These are phyloP conservation scores for Forsythia suspensa DNA, from an alignment of 257 asterid genomes.

Conservation along the genomic window DNA sequence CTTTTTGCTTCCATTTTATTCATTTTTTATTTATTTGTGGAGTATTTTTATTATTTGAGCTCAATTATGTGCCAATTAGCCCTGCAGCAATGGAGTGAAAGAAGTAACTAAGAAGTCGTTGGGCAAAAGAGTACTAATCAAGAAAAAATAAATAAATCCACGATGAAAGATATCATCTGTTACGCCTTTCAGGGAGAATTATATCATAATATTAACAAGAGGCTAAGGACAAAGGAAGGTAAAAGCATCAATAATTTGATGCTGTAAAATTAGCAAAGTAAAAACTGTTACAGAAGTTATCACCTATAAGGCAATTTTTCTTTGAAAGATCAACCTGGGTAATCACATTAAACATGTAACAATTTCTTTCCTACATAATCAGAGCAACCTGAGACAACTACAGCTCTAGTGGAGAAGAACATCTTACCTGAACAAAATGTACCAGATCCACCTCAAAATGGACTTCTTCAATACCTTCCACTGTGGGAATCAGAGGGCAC, in stretches of 20 bases:
- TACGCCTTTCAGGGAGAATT: neutral
- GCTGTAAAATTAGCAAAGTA: neutral
- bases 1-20: neutral
- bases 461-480: constrained; percentile 67
- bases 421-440: constrained; percentile 80
- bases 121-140: neutral
- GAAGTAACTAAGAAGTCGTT: neutral
- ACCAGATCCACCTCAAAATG: constrained; percentile 91
- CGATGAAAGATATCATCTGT: neutral
- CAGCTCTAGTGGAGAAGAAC: constrained; percentile 9
- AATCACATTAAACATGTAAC: constrained; percentile 10
- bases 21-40: neutral
- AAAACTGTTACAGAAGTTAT: neutral
- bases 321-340: neutral
- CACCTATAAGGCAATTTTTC: neutral
- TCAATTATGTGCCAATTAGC: neutral
- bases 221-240: neutral
- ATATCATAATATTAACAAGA: neutral
- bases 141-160: neutral
- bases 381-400: constrained; percentile 5
- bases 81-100: neutral
- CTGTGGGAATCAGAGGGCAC: constrained; percentile 53
- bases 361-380: neutral
- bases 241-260: neutral
- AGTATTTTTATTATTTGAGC: neutral